phyloP scores from a whole-genome alignment of 2,329 filamentous ascomycete genomes.

The Fusarium secorum region DNA sequence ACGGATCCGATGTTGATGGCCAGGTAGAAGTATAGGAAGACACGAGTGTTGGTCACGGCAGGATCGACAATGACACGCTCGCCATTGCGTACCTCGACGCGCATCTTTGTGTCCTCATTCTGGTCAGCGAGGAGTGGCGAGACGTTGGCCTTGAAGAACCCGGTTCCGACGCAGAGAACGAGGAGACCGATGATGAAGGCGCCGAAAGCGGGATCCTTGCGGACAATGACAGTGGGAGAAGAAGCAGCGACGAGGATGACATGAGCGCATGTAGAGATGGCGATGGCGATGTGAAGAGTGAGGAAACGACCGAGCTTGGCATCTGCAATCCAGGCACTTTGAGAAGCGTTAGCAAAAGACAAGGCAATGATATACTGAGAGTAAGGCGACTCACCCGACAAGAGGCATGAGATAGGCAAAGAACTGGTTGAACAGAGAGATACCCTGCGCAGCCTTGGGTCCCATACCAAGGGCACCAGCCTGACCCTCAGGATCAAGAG shows the following conservation, averaged over 20 bases:
- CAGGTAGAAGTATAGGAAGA: conserved; percentile 69
- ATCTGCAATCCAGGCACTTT: conserved; percentile 68
- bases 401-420: conserved; percentile 69
- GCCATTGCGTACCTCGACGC: conserved; percentile 64
- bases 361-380: no score
- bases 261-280: conserved; percentile 71
- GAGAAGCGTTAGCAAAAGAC: not conserved
- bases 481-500: conserved; percentile 39
- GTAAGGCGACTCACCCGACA: conserved; percentile 47
- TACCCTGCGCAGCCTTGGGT: conserved; percentile 60
- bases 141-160: conserved; percentile 84
- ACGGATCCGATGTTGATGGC: conserved; percentile 72
- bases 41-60: conserved; percentile 70
- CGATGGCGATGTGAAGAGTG: conserved; percentile 74
- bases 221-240: conserved; percentile 67
- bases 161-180: conserved; percentile 68
- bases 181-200: conserved; percentile 73
- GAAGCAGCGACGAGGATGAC: conserved; percentile 71
- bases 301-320: conserved; percentile 76
- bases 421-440: conserved; percentile 65
- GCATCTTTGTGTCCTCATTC: conserved; percentile 65
- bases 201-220: conserved; percentile 64
- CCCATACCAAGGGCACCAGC: conserved; percentile 67
- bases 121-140: conserved; percentile 76
- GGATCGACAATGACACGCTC: conserved; percentile 76